Base-by-base conservation (phyloP, 208 protist species). In the Porcisia deanei region DNA sequence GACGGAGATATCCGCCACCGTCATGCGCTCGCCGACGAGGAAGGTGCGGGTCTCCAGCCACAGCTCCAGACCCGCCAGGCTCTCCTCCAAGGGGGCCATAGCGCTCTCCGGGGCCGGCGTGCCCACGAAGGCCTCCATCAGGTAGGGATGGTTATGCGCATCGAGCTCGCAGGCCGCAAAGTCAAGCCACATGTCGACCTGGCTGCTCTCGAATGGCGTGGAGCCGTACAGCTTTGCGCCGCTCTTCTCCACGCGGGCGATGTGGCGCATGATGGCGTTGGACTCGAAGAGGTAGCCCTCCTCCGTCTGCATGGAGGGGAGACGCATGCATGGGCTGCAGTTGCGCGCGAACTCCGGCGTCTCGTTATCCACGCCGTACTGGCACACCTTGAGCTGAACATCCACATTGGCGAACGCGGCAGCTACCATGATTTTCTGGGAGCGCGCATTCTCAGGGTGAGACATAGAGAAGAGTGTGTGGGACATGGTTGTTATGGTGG, bases 181-280 rank as follows among this genome's bases (percentile, higher is more conserved):
- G 84, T 97, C 94, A 18, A 97, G 76, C 94, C 94, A 97, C 87
- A 88, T 90, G 83, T 97, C 94, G 25, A 96, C 86, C 81, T 95
- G 89, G 45, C 80, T 86, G 63, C 43, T 75, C 84, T 97, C 88
- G 78, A 89, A 94, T 3, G 82, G 85, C 6, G 88, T 94, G 73
- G 54, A 10, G 70, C 94, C 94, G 79, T 95, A 95, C 10, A 96
- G 90, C 60, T 89, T 85, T 52, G 54, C 76, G 66, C 82, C 82
- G 73, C 76, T 87, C 80, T 84, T 88, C 79, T 89, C 85, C 30
- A 80, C 20, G 61, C 91, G 88, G 41, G 86, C 94, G 71, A 97
- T 87, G 87, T 93, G 80, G 72, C 92, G 86, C 22, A 94, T 7
- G 72, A 97, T 97, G 60, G 91, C 89, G 85, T 94, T 92, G 39